phyloP scores from a whole-genome alignment of 768 basidiomycete genomes.

The Rhodotorula babjevae region DNA sequence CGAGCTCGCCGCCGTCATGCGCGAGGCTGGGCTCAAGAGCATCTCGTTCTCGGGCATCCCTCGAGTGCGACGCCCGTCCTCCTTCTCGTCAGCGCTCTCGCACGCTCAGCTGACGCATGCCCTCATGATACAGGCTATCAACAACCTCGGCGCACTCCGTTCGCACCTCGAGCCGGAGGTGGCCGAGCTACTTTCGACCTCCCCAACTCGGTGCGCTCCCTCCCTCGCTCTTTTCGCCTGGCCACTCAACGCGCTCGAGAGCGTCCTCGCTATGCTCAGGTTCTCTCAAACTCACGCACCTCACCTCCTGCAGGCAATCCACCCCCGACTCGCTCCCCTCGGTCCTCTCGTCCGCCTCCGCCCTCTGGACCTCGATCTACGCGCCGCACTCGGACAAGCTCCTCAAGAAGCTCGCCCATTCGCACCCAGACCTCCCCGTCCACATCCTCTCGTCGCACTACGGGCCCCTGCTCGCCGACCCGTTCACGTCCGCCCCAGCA shows the following conservation, averaged over 20 bases:
- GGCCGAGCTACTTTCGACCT: constrained; percentile 37
- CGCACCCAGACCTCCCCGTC: constrained; percentile 50
- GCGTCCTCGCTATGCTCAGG: no score
- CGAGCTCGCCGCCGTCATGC: constrained; percentile 43
- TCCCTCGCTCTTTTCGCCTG: background rate
- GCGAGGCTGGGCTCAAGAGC: constrained; percentile 49
- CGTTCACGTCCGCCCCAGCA: constrained; percentile 24
- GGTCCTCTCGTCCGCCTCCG: constrained; percentile 31
- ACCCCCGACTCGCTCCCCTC: constrained; percentile 2
- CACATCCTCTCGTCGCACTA: constrained; percentile 51
- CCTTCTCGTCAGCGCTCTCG: background rate
- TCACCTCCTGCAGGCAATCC: constrained; percentile 20
- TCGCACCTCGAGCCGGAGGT: constrained; percentile 44
- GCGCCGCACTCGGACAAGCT: constrained; percentile 46
- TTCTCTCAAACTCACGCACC: no score
- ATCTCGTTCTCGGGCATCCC: constrained; percentile 47
- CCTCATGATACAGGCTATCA: constrained; percentile 44
- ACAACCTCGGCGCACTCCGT: constrained; percentile 46
- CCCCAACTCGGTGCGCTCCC: constrained; percentile 42
- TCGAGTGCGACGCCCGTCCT: constrained; percentile 21
- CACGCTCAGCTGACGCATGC: no score
- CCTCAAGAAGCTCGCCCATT: constrained; percentile 45
- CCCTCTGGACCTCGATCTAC: constrained; percentile 50
- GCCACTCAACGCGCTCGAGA: background rate
- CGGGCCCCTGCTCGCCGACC: constrained; percentile 48